Percentiles rank a stretch among this genome's conserved stretches.
These are phyloP conservation scores for Colletotrichum eleusines DNA, from an alignment of 2,329 filamentous ascomycete species.

Conservation along the genomic window DNA sequence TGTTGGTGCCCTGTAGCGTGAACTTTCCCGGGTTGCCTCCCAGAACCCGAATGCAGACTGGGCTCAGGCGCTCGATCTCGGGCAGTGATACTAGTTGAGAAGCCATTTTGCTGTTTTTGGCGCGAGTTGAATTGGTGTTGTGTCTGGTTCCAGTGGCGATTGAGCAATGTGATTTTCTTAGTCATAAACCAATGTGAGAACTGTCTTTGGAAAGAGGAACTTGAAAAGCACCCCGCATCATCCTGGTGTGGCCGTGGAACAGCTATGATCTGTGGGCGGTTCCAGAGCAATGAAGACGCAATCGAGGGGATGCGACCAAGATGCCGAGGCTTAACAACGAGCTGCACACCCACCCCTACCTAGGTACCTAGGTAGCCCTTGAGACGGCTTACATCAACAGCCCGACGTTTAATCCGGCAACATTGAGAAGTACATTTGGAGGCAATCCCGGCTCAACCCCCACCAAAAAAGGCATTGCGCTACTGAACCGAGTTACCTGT, in stretches of 20 bases:
- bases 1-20: slow-evolving; percentile 86
- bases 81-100: slow-evolving; percentile 73
- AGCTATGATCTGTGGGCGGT: slow-evolving; percentile 3
- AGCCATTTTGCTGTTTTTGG: slow-evolving; percentile 62
- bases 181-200: slow-evolving; percentile 19
- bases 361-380: background rate
- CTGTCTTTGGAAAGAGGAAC: background rate
- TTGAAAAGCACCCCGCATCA: slow-evolving; percentile 13
- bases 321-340: slow-evolving; percentile 32
- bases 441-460: slow-evolving; percentile 4
- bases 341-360: background rate
- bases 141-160: background rate
- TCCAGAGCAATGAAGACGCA: slow-evolving; percentile 17
- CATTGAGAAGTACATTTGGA: too few species aligned
- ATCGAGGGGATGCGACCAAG: slow-evolving; percentile 22
- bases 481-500: slow-evolving; percentile 1
- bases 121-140: background rate
- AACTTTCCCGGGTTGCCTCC: slow-evolving; percentile 92
- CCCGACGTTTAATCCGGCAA: background rate
- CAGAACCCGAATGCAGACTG: slow-evolving; percentile 83
- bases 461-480: slow-evolving; percentile 6
- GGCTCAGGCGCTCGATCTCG: slow-evolving; percentile 82
- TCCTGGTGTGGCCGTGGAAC: slow-evolving; percentile 10
- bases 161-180: slow-evolving; percentile 8
- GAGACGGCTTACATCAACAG: slow-evolving; percentile 24